Base-by-base conservation (phyloP, 2,329 filamentous ascomycete species). In the Ceratocystis ficicola region DNA sequence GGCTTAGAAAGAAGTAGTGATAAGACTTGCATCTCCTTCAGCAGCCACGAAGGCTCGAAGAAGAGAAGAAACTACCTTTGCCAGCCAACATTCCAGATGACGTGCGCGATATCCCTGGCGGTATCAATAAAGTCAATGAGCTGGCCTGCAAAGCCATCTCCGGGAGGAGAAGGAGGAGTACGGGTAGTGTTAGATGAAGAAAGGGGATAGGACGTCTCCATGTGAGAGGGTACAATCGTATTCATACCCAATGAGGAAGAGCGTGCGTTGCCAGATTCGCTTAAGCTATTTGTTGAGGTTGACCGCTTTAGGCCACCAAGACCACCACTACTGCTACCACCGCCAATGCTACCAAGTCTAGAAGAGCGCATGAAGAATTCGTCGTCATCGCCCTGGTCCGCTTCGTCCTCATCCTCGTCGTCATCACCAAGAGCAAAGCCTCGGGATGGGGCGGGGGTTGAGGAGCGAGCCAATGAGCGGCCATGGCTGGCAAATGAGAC, bases 191-290 rank as follows among this genome's bases (percentile, higher is more conserved):
- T 41, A 41, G 36, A 41, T 41, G 36, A 12, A 52, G 57, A 32
- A 25, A 5, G 65, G 61, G 30, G 59, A 44, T 55, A 57, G 65
- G 59, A 78, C 69, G 90, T 88, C 68, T 85, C 85, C 70, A 91
- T 87, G 70, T 91, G 88, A 70, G 86, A 88, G 6, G 90, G 89
- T 88, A 95, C 92, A 59, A 25, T 25, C 17, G 55, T 59, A 71
- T 95, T 88, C 89, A 95, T 95, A 70, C 90, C 91, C 48, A 90
- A 94, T 63, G 85, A 80, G 22, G 90, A 95, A 70, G 91, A 82
- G 69, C 87, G 85, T 79, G 95, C 86, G 64, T 86, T 86, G 20
- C 75, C 77, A 55, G 80, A 77, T 67, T 83, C 80, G n/a, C 73
- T 74, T n/a, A 83, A 74, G 68, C 77, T 80, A 71, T 74, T 74